Base-by-base conservation (phyloP, 192 early-diverging fungal species). In the Oehlia diaphana region DNA sequence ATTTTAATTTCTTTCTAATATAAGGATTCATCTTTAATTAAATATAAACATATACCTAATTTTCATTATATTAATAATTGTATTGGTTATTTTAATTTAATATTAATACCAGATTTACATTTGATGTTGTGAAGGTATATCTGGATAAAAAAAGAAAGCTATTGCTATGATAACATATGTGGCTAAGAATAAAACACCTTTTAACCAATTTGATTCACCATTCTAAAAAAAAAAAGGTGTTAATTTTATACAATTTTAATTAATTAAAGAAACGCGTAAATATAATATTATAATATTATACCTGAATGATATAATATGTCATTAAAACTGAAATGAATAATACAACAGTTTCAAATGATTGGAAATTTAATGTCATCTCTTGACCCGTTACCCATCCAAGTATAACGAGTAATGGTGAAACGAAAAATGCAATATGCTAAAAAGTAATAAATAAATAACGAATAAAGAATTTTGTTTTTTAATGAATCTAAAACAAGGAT, bases 161-260 rank as follows among this genome's bases (percentile, higher is more conserved):
- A 94, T 87, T 31, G 90, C 92, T 68, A 99, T 89, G 58, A 99
- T 95, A 26, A 91, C 62, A 87, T 98, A 99, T 0, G 93, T 88
- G 8, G 88, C 90, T 49, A 99, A 82, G 35, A 97, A 84, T 83
- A 96, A 89, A 47, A 89, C 88, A 7, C 97, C 97, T 83, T 97
- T 95, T n/a, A 99, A 86, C 95, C 95, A 99, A 84, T 98, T 96
- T 8, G 92, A 93, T 67, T 92, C 82, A 26, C 97, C 96, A 82
- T 97, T 96, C 74, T 82, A 75, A 88, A 35, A 72, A 14, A 69
- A 63, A 79, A 84, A 28, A 31, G 2, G 28, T 28, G 2, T 64
- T n/a, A 83, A 49, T 85, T 81, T 26, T 74, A n/a, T 23, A 14
- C 28, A 83, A 86, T 16, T 86, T 73, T 0, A 86, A 80, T 28